phyloP scores from a whole-genome alignment of 2,329 filamentous ascomycete genomes.

The Capronia epimyces region DNA sequence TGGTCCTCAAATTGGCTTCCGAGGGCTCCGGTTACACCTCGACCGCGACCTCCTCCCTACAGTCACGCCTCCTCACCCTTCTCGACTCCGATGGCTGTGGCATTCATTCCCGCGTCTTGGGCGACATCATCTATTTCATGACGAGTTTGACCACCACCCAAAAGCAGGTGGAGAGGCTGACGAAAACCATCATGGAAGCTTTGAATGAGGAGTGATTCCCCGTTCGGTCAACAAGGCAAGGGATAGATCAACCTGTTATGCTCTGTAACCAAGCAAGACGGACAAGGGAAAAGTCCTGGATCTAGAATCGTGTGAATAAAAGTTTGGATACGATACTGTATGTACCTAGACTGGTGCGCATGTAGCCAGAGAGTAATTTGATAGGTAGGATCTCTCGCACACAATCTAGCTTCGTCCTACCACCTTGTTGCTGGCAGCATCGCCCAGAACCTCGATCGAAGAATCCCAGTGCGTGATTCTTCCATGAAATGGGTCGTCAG shows the following conservation, averaged over 20 bases:
- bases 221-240: neutral
- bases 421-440: too few species aligned
- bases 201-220: slow-evolving; percentile 20
- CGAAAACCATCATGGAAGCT: slow-evolving; percentile 20
- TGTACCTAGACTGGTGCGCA: neutral
- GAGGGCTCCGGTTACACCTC: slow-evolving; percentile 53
- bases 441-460: too few species aligned
- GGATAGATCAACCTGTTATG: neutral
- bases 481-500: too few species aligned
- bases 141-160: slow-evolving; percentile 48
- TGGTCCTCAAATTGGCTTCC: slow-evolving; percentile 57
- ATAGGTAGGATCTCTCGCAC: neutral
- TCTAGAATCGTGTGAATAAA: neutral
- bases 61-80: slow-evolving; percentile 43
- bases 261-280: neutral
- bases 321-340: neutral
- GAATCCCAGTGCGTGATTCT: too few species aligned
- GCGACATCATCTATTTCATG: slow-evolving; percentile 59
- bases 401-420: slow-evolving; percentile 1
- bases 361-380: neutral
- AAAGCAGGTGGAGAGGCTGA: slow-evolving; percentile 30
- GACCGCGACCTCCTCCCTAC: slow-evolving; percentile 50
- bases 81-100: slow-evolving; percentile 38
- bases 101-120: slow-evolving; percentile 56
- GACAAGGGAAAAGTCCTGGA: neutral